Evolutionary conservation across 2,329 filamentous ascomycete genomes (phyloP), one percentile per base, ranked within the genome.

Genomic region (Cladophialophora yegresii): DNA sequence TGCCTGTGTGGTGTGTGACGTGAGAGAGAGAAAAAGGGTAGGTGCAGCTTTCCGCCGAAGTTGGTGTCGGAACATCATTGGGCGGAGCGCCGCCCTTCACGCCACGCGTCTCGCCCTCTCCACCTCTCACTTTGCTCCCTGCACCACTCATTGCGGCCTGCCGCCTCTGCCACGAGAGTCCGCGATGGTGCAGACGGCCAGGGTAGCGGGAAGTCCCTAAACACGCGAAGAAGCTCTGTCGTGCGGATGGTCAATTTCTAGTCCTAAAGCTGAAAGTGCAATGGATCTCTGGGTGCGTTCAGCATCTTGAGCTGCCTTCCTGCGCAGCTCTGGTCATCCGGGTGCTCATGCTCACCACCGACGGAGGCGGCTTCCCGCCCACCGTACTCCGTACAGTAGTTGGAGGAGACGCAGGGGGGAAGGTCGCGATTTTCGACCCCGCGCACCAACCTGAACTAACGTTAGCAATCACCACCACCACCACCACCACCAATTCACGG

Each of bases 11-110:
- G 3, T 3, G 6, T 28, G 30, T 28, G 20, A 28, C 47, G 47
- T 23, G 47, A 54, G 26, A 16, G 26, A 16, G 51, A 33, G 51
- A 54, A 28, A 28, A 54, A n/a, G 13, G 23, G 26, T 28, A 30
- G 51, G 47, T 50, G 28, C 28, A 33, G 45, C 56, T 26, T 61
- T 65, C 63, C 63, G 63, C 63, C 58, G 56, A 32, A 20, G 51
- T 10, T 23, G 56, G 36, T 32, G 30, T 16, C 45, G 30, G 57
- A 45, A 40, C n/a, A 36, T 61, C 49, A 65, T 65, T 65, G 63
- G 63, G 63, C 63, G 63, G 63, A 65, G 58, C 63, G 57, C 51
- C 56, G 57, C 62, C 54, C 60, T 59, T 26, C 22, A 36, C 43
- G 36, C 45, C 47, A 51, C 61, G 51, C n/a, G 45, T 54, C 49